Evolutionary conservation across 192 early-diverging fungal genomes (phyloP).

Genomic region (Entomortierella parvispora): DNA sequence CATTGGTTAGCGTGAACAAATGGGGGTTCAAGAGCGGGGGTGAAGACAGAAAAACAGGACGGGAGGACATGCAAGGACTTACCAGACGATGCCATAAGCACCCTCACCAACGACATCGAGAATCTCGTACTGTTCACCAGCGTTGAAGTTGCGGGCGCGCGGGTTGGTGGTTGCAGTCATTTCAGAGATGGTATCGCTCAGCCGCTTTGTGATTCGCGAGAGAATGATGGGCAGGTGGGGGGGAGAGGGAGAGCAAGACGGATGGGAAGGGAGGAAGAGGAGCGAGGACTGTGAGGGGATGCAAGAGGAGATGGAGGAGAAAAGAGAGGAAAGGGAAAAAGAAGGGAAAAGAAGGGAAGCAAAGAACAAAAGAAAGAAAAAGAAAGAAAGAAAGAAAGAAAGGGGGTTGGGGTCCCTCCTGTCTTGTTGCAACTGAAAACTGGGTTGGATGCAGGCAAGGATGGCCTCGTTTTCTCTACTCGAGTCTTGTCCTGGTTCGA

Average conservation of each 20-base stretch:
- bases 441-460: no score
- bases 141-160: slow-evolving; percentile 70
- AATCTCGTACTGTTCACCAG: slow-evolving; percentile 85
- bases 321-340: background rate
- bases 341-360: background rate
- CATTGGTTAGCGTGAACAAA: no score
- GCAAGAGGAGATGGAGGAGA: background rate
- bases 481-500: no score
- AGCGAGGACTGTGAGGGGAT: background rate
- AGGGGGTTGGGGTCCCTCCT: background rate
- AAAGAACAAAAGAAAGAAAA: background rate
- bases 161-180: slow-evolving; percentile 54
- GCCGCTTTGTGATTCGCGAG: slow-evolving; percentile 52
- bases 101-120: slow-evolving; percentile 90
- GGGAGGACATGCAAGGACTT: no score
- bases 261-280: background rate
- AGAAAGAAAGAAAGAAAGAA: background rate
- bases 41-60: no score
- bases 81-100: slow-evolving; percentile 95
- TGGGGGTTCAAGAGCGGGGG: no score
- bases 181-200: slow-evolving; percentile 52
- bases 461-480: no score
- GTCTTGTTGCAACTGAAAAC: no score
- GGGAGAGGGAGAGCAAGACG: background rate
- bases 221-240: slow-evolving; percentile 37